Evolutionary conservation across 176 grass and related monocot species (phyloP), one percentile per base, ranked within the genome.

Genomic region (Thalia dealbata): DNA sequence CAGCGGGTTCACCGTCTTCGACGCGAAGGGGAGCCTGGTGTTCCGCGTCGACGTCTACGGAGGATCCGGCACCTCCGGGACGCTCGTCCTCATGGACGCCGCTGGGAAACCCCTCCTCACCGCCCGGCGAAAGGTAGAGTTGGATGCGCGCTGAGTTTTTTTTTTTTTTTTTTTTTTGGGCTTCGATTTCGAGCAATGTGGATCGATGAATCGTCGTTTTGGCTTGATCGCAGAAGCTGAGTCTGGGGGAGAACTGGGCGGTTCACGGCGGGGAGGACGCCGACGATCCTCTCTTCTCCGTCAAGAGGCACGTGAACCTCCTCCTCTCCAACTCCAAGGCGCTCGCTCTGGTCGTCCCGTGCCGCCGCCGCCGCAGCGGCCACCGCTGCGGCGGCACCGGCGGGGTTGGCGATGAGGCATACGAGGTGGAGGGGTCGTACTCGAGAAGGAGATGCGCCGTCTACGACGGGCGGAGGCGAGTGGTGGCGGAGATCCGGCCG

Each of bases 41-140:
- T 97, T 82, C 88, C 86, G 93, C 78, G 93, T 90, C 14, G 89
- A 97, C 75, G 92, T 82, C 81, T 97, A 90, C 80, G 89, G 82
- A 78, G 89, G 82, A 14, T 83, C 78, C 9, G 86, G 91, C 78
- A 56, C 13, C 69, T 78, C 69, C 70, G 80, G 73, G 10, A 80
- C 88, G 84, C 85, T 96, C 0, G 87, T 96, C 13, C 87, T 96
- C 71, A 97, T 97, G 93, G 93, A 97, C 73, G 14, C 81, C 9
- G 73, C 58, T 0, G 89, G 93, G 11, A 73, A 78, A n/a, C 60
- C 87, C 1, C 50, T 86, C 15, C 88, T 90, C 66, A 92, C 89
- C 62, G 78, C 90, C 50, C 78, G 93, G 18, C 87, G 93, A 71
- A 96, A 86, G 84, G 84, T 86, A 71, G 5, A 30, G 2, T 25